These are phyloP conservation scores for Moniliophthora roreri DNA, from an alignment of 1,284 basidiomycete genomes.

Conservation along the genomic window DNA sequence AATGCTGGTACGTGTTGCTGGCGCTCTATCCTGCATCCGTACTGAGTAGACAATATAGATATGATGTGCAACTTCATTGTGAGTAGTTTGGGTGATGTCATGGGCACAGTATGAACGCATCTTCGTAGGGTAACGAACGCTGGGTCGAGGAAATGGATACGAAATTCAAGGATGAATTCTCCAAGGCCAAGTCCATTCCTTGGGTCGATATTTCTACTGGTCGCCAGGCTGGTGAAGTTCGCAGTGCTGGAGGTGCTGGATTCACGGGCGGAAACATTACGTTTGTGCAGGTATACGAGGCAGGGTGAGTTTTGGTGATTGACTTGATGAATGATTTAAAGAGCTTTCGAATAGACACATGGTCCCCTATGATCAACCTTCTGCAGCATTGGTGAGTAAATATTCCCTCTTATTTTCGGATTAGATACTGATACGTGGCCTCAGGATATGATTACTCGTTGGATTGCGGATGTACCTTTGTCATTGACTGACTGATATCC, in stretches of 20 bases:
- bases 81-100: slow-evolving; percentile 27
- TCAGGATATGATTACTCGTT: slow-evolving; percentile 34
- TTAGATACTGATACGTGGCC: slow-evolving; percentile 6
- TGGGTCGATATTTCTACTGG: slow-evolving; percentile 53
- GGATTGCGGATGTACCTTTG: slow-evolving; percentile 35
- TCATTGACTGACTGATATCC: neutral
- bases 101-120: slow-evolving; percentile 14
- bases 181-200: slow-evolving; percentile 46
- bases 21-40: neutral
- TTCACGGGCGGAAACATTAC: slow-evolving; percentile 73
- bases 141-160: slow-evolving; percentile 68
- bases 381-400: slow-evolving; percentile 63
- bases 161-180: slow-evolving; percentile 64
- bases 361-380: slow-evolving; percentile 84
- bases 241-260: slow-evolving; percentile 60
- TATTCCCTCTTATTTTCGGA: neutral
- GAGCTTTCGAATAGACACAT: slow-evolving; percentile 61
- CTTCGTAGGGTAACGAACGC: slow-evolving; percentile 72
- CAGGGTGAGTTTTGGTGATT: slow-evolving; percentile 51
- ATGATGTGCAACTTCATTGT: slow-evolving; percentile 82
- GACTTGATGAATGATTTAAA: slow-evolving; percentile 9
- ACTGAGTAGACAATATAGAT: slow-evolving; percentile 51
- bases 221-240: slow-evolving; percentile 53
- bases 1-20: slow-evolving; percentile 52
- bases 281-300: slow-evolving; percentile 70